phyloP scores from a whole-genome alignment of 2,329 filamentous ascomycete genomes.

The Polytolypa hystricis region DNA sequence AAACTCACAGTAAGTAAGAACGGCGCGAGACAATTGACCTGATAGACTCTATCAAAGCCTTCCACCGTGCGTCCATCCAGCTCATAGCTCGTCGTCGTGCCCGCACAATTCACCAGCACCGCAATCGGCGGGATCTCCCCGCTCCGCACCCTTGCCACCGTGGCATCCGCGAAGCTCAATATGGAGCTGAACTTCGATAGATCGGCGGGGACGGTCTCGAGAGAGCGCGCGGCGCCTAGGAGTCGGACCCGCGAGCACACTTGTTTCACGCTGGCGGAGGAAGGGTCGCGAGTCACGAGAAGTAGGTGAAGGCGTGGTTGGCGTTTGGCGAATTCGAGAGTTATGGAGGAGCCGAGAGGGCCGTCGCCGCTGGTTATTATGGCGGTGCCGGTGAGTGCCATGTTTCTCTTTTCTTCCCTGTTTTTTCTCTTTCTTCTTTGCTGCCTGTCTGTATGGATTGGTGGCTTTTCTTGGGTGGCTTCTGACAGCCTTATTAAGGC shows the following conservation, averaged over 20 bases:
- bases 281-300: constrained; percentile 21
- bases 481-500: too few relatives aligned
- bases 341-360: constrained; percentile 25
- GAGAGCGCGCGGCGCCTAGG: constrained; percentile 24
- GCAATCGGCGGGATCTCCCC: constrained; percentile 27
- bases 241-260: constrained; percentile 20
- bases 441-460: too few relatives aligned
- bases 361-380: constrained; percentile 29
- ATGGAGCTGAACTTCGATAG: constrained; percentile 24
- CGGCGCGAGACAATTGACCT: constrained; percentile 27
- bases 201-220: constrained; percentile 23
- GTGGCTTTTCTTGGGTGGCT: too few relatives aligned
- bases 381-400: constrained; percentile 19
- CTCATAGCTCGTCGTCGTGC: constrained; percentile 24
- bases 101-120: constrained; percentile 24
- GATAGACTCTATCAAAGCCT: constrained; percentile 27
- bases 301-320: constrained; percentile 27
- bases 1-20: constrained; percentile 26
- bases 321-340: constrained; percentile 24
- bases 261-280: constrained; percentile 19
- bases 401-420: background rate
- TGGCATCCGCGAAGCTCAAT: constrained; percentile 20
- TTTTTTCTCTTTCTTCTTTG: background rate
- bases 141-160: constrained; percentile 22
- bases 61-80: constrained; percentile 21